Evolutionary conservation across 2,329 filamentous ascomycete genomes (phyloP).

Genomic region (Verticillium klebahnii): DNA sequence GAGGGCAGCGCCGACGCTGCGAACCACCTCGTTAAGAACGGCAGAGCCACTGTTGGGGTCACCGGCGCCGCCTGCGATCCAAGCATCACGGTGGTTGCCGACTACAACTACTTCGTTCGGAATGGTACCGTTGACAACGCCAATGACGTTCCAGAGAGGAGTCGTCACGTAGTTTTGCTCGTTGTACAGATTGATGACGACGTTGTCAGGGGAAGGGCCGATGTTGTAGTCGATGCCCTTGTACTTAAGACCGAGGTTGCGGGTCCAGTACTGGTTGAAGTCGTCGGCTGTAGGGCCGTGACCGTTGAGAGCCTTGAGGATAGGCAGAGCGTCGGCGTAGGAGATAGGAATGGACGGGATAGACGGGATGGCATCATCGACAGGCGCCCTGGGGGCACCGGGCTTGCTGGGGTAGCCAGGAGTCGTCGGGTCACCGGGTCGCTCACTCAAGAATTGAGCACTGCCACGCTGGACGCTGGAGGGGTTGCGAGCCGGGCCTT

Average conservation of each 20-base stretch:
- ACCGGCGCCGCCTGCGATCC: conserved; percentile 78
- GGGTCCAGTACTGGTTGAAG: conserved; percentile 67
- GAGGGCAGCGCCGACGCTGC: conserved; percentile 68
- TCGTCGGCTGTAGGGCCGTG: conserved; percentile 74
- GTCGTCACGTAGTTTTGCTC: conserved; percentile 79
- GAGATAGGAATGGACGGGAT: conserved; percentile 93
- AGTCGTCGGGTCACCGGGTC: conserved; percentile 73
- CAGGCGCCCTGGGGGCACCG: conserved; percentile 70
- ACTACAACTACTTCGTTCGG: conserved; percentile 82
- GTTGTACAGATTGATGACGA: conserved; percentile 71
- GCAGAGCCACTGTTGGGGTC: conserved; percentile 83
- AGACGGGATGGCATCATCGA: conserved; percentile 65
- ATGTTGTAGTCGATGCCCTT: conserved; percentile 83
- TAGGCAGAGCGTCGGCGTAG: conserved; percentile 77
- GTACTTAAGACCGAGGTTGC: conserved; percentile 67
- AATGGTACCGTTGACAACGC: conserved; percentile 83
- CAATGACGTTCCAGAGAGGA: conserved; percentile 87
- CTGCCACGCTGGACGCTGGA: conserved; percentile 89
- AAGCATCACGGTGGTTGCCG: conserved; percentile 90
- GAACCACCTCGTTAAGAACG: conserved; percentile 71
- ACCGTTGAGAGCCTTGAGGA: conserved; percentile 87
- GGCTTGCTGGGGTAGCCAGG: conserved; percentile 92
- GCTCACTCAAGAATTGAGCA: conserved; percentile 70
- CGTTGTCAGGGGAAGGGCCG: conserved; percentile 69
- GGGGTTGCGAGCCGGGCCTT: conserved; percentile 82